Percentiles rank a stretch among this genome's conserved stretches.
Conservation (phyloP, 2,329 filamentous ascomycete genomes). For the Fonsecaea pedrosoi region DNA sequence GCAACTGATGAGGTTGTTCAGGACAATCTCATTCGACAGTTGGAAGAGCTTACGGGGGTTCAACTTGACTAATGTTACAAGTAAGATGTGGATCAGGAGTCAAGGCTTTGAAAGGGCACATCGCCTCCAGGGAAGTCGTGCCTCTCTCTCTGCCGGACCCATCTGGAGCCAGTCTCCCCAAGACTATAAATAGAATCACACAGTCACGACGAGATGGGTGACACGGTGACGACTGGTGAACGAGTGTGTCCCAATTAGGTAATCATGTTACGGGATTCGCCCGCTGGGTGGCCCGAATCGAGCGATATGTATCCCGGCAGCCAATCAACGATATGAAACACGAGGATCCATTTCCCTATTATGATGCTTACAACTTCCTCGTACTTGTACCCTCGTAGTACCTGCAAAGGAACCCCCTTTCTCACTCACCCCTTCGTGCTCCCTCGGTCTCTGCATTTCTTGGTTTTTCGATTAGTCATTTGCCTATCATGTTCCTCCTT, state of each 20-base stretch:
- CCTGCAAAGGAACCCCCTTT: neutral
- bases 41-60: conserved; percentile 43
- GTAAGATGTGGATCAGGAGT: neutral
- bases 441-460: neutral
- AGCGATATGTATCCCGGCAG: neutral
- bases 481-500: conserved; percentile 22
- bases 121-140: neutral
- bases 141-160: neutral
- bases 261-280: neutral
- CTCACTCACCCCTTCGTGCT: neutral
- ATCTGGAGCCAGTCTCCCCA: neutral
- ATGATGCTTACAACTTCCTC: neutral
- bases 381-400: neutral
- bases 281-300: neutral
- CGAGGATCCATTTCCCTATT: neutral
- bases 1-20: conserved; percentile 52
- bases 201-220: neutral
- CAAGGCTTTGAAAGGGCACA: neutral
- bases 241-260: neutral
- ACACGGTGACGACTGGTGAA: too few relatives aligned
- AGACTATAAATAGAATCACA: neutral
- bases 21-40: conserved; percentile 51
- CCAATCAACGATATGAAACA: neutral
- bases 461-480: neutral
- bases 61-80: conserved; percentile 23